These are phyloP conservation scores for Wickerhamiella infanticola DNA, from an alignment of 1,139 yeast genomes.

Conservation along the genomic window DNA sequence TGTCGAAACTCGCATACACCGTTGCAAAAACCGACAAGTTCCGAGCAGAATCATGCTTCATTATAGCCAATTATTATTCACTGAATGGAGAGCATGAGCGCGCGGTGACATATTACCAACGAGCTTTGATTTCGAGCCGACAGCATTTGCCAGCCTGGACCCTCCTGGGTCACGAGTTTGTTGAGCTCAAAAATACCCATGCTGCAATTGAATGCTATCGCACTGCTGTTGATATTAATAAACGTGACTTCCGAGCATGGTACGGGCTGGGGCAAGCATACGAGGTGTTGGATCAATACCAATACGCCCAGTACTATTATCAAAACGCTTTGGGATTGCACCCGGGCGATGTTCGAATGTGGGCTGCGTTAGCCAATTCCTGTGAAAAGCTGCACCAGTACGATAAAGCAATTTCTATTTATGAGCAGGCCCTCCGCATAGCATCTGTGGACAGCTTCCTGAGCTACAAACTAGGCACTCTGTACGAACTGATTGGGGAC, in stretches of 20 bases:
- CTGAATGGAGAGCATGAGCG: conserved; percentile 87
- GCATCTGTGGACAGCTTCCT: conserved; percentile 38
- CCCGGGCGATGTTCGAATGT: conserved; percentile 85
- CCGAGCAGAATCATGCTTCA: conserved; percentile 90
- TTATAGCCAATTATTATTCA: conserved; percentile 85
- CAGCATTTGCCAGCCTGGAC: conserved; percentile 92
- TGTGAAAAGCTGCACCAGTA: conserved; percentile 63
- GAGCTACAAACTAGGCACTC: conserved; percentile 50
- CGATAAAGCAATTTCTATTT: conserved; percentile 47
- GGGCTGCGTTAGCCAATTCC: conserved; percentile 92
- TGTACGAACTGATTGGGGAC: conserved; percentile 45
- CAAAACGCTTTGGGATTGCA: conserved; percentile 71
- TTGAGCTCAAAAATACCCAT: conserved; percentile 87
- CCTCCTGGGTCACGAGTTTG: conserved; percentile 96
- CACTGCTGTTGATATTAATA: conserved; percentile 79
- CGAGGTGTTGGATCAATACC: conserved; percentile 89
- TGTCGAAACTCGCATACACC: conserved; percentile 76
- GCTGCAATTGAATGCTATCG: conserved; percentile 96
- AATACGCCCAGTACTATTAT: conserved; percentile 81
- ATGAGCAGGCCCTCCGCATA: conserved; percentile 33
- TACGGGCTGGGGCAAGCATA: conserved; percentile 97
- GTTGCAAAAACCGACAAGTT: conserved; percentile 73
- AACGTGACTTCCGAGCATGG: conserved; percentile 93
- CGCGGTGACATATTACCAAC: conserved; percentile 80
- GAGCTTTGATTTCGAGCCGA: conserved; percentile 72